Base-by-base conservation (phyloP, 2,329 filamentous ascomycete species). In the Hymenoscyphus repandus region DNA sequence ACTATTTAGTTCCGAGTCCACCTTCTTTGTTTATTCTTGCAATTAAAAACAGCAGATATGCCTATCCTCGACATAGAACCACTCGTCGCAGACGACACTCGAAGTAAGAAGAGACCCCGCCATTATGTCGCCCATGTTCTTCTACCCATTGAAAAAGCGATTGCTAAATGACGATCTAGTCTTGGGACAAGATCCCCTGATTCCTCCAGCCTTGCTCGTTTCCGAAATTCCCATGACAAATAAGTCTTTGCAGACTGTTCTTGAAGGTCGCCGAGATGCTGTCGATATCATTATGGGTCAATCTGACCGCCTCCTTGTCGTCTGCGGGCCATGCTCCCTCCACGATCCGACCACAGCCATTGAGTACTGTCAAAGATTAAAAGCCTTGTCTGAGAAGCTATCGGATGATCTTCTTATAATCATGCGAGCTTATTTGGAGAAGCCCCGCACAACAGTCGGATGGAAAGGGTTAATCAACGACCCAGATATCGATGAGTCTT, bases 401-500 rank as follows among this genome's bases (percentile, higher is more conserved):
- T 82, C 84, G 55, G 77, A 83, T 62, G 91, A 97, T 68, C 79
- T 99, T 42, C 85, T 85, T 69, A 88, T 99, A 69, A 85, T 99
- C 66, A 99, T 99, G 93, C 89, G 93, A 63, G 90, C 91, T 67
- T 99, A 99, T 80, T 86, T 99, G 46, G 93, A 99, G 78, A 99
- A 99, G 79, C 93, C 93, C 38, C 86, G 93, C 55, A 99, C 93
- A 45, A 99, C 93, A 0, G 91, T 99, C 45, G 93, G 93, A 68
- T 99, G 93, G 93, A 99, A 99, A 75, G 93, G 93, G 47, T 78
- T 99, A 70, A 96, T 99, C 79, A 99, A 99, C 73, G 93, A 99
- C 70, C 93, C 93, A 2, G 91, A 97, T 65, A 96, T 99, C 69
- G 90, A 99, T 71, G 86, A 93, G 69, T 93, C 86, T 66, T 99